Evolutionary conservation across 2,329 filamentous ascomycete genomes (phyloP).

Genomic region (Nemania sp.): DNA sequence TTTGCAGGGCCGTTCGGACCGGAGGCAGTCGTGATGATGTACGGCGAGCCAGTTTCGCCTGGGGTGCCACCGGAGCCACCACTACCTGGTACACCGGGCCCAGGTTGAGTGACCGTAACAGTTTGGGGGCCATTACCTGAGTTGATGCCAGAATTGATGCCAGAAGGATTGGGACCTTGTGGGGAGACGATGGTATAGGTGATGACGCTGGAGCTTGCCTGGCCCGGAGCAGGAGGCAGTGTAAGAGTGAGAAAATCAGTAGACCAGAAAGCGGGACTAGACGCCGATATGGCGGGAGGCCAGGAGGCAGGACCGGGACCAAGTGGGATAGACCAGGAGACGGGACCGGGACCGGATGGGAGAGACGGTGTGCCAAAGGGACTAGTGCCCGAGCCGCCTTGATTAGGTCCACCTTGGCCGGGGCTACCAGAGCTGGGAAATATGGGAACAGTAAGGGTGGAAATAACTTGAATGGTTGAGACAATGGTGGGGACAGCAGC

Average conservation of each 20-base stretch:
- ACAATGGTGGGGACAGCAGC: slow-evolving; percentile 38
- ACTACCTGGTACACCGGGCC: slow-evolving; percentile 11
- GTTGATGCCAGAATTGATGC: slow-evolving; percentile 6
- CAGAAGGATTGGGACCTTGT: slow-evolving; percentile 13
- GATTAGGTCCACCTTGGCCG: slow-evolving; percentile 25
- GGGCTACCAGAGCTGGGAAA: slow-evolving; percentile 26
- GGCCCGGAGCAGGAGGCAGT: slow-evolving; percentile 31
- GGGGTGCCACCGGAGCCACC: background rate
- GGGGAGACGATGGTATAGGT: slow-evolving; percentile 38
- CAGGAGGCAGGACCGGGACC: slow-evolving; percentile 28
- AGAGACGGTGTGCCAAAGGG: slow-evolving; percentile 26
- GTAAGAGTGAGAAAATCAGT: slow-evolving; percentile 39
- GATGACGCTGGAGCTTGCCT: slow-evolving; percentile 25
- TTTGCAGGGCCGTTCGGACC: slow-evolving; percentile 6
- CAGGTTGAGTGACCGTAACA: slow-evolving; percentile 23
- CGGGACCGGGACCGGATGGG: slow-evolving; percentile 28
- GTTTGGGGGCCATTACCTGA: slow-evolving; percentile 17
- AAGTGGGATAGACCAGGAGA: slow-evolving; percentile 31
- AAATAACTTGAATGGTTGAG: slow-evolving; percentile 38
- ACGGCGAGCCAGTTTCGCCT: background rate
- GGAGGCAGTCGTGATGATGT: background rate
- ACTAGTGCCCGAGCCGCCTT: slow-evolving; percentile 25
- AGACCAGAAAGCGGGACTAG: slow-evolving; percentile 33
- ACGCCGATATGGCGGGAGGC: slow-evolving; percentile 28
- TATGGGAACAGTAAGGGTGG: slow-evolving; percentile 38